A percentile compares a stretch with the other conserved stretches of the same genome.
phyloP scores from a whole-genome alignment of 1,284 basidiomycete species.

The Puccinia triticina region DNA sequence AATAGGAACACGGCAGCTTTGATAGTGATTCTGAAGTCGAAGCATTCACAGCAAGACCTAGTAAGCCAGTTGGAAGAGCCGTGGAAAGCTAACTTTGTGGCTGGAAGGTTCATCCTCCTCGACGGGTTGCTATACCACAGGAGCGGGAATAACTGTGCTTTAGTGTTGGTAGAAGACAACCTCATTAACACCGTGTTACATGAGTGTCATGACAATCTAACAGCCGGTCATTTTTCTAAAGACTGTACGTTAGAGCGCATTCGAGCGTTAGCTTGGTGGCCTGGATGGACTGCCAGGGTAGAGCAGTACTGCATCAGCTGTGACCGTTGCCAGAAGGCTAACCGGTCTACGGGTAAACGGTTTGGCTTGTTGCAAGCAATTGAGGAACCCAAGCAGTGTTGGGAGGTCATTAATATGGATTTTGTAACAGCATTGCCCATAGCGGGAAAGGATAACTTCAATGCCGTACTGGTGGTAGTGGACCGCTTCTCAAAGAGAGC shows the following conservation, averaged over 20 bases:
- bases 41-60: background rate
- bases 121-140: background rate
- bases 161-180: background rate
- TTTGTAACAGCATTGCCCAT: too few species aligned
- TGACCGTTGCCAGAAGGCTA: too few species aligned
- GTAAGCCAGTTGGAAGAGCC: too few species aligned
- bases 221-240: too few species aligned
- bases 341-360: too few species aligned
- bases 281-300: background rate
- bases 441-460: too few species aligned
- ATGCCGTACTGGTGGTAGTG: too few species aligned
- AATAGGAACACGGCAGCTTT: background rate
- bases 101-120: background rate
- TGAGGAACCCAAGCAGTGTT: too few species aligned
- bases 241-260: background rate
- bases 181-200: background rate
- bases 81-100: too few species aligned
- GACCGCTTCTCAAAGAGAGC: too few species aligned
- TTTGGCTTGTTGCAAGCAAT: too few species aligned
- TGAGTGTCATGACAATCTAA: background rate
- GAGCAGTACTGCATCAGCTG: background rate
- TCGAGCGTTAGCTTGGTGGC: background rate
- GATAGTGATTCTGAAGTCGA: background rate
- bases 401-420: too few species aligned
- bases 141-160: background rate